These are phyloP conservation scores for Phylloporus sp. DNA, from an alignment of 1,284 basidiomycete genomes.

Conservation along the genomic window DNA sequence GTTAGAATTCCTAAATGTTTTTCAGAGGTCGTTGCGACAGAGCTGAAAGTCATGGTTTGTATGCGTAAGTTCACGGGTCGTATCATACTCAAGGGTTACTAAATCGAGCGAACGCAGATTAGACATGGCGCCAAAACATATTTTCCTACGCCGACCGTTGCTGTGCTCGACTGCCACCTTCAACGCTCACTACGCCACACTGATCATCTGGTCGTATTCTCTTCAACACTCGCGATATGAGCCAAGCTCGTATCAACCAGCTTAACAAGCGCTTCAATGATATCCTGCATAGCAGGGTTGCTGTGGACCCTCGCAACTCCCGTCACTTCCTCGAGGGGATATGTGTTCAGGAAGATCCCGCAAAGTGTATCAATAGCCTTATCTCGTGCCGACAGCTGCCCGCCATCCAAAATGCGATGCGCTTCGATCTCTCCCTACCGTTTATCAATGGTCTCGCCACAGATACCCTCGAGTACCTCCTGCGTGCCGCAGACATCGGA, in stretches of 20 bases:
- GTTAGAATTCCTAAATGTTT: too few relatives aligned
- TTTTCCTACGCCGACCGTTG: not conserved
- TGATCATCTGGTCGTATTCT: too few relatives aligned
- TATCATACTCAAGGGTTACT: not conserved
- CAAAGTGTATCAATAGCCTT: constrained; percentile 51
- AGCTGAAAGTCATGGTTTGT: not conserved
- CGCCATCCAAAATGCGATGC: constrained; percentile 55
- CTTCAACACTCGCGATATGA: constrained; percentile 16
- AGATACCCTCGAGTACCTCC: constrained; percentile 52
- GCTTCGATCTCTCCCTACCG: constrained; percentile 45
- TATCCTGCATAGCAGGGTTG: constrained; percentile 32
- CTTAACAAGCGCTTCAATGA: constrained; percentile 39
- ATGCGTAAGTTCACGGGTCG: not conserved
- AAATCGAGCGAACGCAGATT: not conserved
- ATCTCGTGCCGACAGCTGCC: constrained; percentile 45
- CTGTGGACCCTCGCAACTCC: constrained; percentile 21
- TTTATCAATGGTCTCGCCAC: constrained; percentile 58
- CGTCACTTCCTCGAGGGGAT: constrained; percentile 58
- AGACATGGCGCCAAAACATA: too few relatives aligned
- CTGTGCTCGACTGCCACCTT: constrained; percentile 9
- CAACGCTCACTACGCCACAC: too few relatives aligned
- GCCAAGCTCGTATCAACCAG: constrained; percentile 23
- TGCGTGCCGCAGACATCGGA: constrained; percentile 50
- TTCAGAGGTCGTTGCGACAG: too few relatives aligned
- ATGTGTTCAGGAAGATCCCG: constrained; percentile 49